Percentiles rank a stretch among this genome's conserved stretches.
Evolutionary conservation across 139 green algal species (phyloP).

Genomic region (Monoraphidium neglectum): DNA sequence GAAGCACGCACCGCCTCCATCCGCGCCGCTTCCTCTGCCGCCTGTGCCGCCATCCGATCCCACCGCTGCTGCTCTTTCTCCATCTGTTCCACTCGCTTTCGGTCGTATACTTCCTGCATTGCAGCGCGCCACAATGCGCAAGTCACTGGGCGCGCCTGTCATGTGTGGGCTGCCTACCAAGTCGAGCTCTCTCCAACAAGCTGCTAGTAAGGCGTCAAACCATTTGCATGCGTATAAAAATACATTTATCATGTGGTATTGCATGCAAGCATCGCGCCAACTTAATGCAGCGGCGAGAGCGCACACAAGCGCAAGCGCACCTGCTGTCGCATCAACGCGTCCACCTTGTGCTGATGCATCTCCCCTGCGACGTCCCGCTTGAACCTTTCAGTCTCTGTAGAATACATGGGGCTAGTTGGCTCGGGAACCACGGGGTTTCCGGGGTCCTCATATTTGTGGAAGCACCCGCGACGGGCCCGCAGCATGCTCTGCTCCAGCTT

Average conservation of each 20-base stretch:
- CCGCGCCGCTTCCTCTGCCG: conserved; percentile 2
- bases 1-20: not conserved
- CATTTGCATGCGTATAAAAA: not conserved
- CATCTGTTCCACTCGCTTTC: conserved; percentile 27
- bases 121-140: not conserved
- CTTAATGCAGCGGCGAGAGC: not conserved
- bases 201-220: not conserved
- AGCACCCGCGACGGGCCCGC: not conserved
- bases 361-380: conserved; percentile 38
- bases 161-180: not conserved
- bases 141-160: conserved; percentile 4
- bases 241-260: not conserved
- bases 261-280: not conserved
- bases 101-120: conserved; percentile 35
- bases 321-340: conserved; percentile 12
- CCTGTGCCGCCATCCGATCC: conserved; percentile 12
- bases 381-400: conserved; percentile 28
- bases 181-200: not conserved
- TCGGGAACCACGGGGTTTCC: conserved; percentile 28
- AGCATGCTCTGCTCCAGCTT: conserved; percentile 10
- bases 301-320: not conserved
- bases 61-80: conserved; percentile 19
- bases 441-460: conserved; percentile 13
- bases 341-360: conserved; percentile 19
- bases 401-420: conserved; percentile 20